Evolutionary conservation across 2,329 filamentous ascomycete species (phyloP).

Genomic region (Colletotrichum phormii): DNA sequence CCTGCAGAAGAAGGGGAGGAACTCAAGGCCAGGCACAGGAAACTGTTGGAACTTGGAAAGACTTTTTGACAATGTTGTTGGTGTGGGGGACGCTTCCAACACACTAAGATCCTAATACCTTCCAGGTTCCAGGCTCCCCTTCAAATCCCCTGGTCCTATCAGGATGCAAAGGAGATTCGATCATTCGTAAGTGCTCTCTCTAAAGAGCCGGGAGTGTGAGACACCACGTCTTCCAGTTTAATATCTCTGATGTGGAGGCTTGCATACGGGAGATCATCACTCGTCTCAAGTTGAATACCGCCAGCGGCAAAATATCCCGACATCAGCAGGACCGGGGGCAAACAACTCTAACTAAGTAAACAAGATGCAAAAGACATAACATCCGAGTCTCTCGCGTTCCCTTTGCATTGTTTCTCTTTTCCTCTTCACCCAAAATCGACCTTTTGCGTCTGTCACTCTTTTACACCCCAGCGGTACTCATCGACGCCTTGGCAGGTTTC

Average conservation of each 20-base stretch:
- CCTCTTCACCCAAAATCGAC: slow-evolving; percentile 5
- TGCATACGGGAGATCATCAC: slow-evolving; percentile 35
- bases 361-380: slow-evolving; percentile 12
- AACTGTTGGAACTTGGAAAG: background rate
- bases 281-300: slow-evolving; percentile 32
- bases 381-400: background rate
- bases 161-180: background rate
- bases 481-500: slow-evolving; percentile 35
- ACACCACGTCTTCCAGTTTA: slow-evolving; percentile 15
- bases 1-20: background rate
- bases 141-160: background rate
- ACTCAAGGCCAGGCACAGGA: no score
- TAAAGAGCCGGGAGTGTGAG: slow-evolving; percentile 6
- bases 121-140: background rate
- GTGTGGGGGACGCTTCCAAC: background rate
- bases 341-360: background rate
- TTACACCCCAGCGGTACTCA: slow-evolving; percentile 20
- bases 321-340: background rate
- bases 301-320: slow-evolving; percentile 18
- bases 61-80: background rate
- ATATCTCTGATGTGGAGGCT: slow-evolving; percentile 29
- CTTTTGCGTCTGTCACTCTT: slow-evolving; percentile 26
- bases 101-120: background rate
- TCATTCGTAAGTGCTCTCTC: background rate
- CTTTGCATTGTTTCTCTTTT: background rate